Base-by-base conservation (phyloP, 805 yeast genomes). In the Sugiyamaella mastotermitis region DNA sequence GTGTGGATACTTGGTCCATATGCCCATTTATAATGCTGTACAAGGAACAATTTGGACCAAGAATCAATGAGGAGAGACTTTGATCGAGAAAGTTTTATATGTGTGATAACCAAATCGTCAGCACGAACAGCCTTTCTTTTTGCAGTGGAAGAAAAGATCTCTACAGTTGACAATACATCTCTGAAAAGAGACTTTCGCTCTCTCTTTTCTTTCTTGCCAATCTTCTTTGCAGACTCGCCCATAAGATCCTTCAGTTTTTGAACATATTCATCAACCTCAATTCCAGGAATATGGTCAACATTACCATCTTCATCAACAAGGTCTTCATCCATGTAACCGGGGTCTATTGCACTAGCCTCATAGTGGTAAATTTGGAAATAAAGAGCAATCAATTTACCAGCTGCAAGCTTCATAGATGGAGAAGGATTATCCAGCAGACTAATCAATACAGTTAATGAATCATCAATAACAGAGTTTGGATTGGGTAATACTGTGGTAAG, bases 201-300 rank as follows among this genome's bases (percentile, higher is more conserved):
- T 42, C 70, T 71, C 53, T 76, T 79, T 44, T 78, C 83, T 51
- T 73, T 76, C 48, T 80, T 80, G 19, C 80, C 71, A 3, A 77
- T 53, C 37, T 68, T 73, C 41, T 78, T 77, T 4, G 78, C 64
- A 0, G 82, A 72, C 16, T 72, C 68, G 30, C 66, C 69, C 1
- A 73, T 60, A 30, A 78, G 60, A 24, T 36, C 42, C 6, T 51
- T 51, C 34, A 60, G 33, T 19, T 20, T 22, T 15, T n/a, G n/a
- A 26, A 34, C 23, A 8, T 48, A 66, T 58, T 18, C 63, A 61
- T 21, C 33, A 74, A 54, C 3, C 62, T 62, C 15, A 57, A 51
- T 21, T 62, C 78, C 50, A 18, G 69, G 71, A 34, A 69, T 76
- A 22, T 67, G 69, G 45, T 77, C 80, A 38, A 65, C 61, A 53